Evolutionary conservation across 1,284 basidiomycete genomes (phyloP).

Genomic region (Pseudozyma hubeiensis): DNA sequence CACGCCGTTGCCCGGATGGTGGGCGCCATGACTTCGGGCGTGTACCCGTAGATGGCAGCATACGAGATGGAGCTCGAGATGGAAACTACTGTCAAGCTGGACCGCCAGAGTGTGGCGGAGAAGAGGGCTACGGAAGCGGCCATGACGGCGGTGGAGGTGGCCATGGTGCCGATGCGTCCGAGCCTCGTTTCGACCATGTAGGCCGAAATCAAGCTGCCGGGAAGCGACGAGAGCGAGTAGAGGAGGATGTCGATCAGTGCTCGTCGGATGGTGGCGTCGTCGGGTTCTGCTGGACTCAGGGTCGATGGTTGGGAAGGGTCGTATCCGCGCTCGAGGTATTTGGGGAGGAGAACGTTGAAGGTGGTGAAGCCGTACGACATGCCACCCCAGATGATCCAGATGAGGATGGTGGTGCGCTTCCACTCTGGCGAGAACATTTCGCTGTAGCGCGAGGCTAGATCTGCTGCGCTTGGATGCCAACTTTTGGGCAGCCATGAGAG

Average conservation of each 20-base stretch:
- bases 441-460: conserved; percentile 74
- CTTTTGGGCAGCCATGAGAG: conserved; percentile 35
- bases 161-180: conserved; percentile 79
- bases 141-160: conserved; percentile 51
- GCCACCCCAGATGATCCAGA: conserved; percentile 65
- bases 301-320: conserved; percentile 11
- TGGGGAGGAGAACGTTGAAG: conserved; percentile 96
- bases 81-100: conserved; percentile 48
- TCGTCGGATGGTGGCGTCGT: conserved; percentile 29
- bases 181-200: conserved; percentile 84
- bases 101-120: conserved; percentile 28
- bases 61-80: conserved; percentile 62
- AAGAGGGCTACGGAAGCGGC: conserved; percentile 53
- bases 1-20: conserved; percentile 60
- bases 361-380: conserved; percentile 81
- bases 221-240: conserved; percentile 61
- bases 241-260: conserved; percentile 55
- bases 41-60: conserved; percentile 64
- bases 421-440: conserved; percentile 85
- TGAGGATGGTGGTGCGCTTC: conserved; percentile 81
- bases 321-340: conserved; percentile 73
- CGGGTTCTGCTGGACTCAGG: conserved; percentile 4
- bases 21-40: conserved; percentile 64
- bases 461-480: conserved; percentile 39
- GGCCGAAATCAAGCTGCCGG: conserved; percentile 79